A percentile compares a stretch with the other conserved stretches of the same genome.
phyloP scores from a whole-genome alignment of 2,329 filamentous ascomycete genomes.

The Fusarium pseudonygamai region DNA sequence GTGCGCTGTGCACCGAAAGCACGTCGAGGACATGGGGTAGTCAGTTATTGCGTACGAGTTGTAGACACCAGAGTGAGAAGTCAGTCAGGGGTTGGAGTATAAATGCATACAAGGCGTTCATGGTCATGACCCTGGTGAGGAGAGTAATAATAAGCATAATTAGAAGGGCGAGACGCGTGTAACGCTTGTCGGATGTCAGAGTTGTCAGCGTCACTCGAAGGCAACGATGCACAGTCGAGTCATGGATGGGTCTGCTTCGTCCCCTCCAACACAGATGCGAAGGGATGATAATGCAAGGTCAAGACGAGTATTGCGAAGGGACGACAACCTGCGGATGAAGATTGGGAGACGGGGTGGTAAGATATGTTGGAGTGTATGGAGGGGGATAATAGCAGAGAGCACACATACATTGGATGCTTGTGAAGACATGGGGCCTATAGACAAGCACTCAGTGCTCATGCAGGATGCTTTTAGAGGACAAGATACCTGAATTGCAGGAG shows the following conservation, averaged over 20 bases:
- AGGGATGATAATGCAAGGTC: neutral
- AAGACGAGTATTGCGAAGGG: neutral
- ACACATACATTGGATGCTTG: neutral
- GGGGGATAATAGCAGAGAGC: neutral
- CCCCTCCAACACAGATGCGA: neutral
- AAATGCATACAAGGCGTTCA: neutral
- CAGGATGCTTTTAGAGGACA: neutral
- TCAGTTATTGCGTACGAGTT: neutral
- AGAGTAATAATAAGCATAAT: neutral
- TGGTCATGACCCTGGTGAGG: too few species aligned
- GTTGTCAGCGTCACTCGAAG: neutral
- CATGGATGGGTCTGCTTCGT: neutral
- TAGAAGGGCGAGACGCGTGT: neutral
- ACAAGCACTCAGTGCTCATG: neutral
- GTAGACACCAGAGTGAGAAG: neutral
- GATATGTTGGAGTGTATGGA: neutral
- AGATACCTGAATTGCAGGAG: neutral
- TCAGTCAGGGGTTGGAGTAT: neutral
- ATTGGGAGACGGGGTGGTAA: neutral
- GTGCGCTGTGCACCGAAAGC: neutral
- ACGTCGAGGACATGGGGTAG: neutral
- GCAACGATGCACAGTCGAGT: neutral
- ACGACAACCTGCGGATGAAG: neutral
- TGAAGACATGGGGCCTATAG: neutral
- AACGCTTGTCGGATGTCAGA: neutral